Evolutionary conservation across 495 filamentous ascomycete species (phyloP), one percentile per base, ranked within the genome.

Genomic region (Parmelia sp.): DNA sequence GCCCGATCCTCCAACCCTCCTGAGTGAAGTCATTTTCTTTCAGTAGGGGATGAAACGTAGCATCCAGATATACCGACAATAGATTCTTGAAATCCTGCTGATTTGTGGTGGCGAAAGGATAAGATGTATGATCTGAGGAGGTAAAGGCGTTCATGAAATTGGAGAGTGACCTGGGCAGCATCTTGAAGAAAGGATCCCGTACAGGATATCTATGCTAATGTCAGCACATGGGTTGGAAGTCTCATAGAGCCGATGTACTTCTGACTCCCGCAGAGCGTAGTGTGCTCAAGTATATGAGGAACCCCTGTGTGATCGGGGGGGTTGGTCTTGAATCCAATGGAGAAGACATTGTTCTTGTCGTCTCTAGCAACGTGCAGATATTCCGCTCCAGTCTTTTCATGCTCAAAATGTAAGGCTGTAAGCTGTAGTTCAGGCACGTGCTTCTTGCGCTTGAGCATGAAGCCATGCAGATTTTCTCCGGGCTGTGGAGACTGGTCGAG

Each of bases 61-160:
- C 91, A 74, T 98, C 94, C 23, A 98, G 83, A 73, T 98, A 98
- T 7, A 98, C 95, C 23, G 91, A 96, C 79, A 97, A 86, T 33
- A 98, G 83, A 70, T 98, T 98, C 69, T 88, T 88, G 75, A 92
- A 98, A 70, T 98, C 94, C 72, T 95, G 90, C 40, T 83, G 78
- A 69, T 98, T 98, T n/a, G 94, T 98, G 11, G 94, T 98, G 64
- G 94, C 91, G 72, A 98, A 98, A 3, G 94, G 94, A 73, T 98
- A 98, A 49, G 88, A 92, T n/a, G 94, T 98, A 72, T 98, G 91
- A 71, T 98, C 94, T 27, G 90, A 87, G 39, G 91, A 90, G 42
- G 94, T 98, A 70, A 97, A 95, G 53, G 94, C 94, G 72, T 98
- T 98, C 94, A 98, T 98, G 72, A 96, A 97, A 74, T 97, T 98